Percentiles rank a stretch among this genome's conserved stretches.
These are phyloP conservation scores for Lactarius sanguifluus DNA, from an alignment of 768 basidiomycete species.

Conservation along the genomic window DNA sequence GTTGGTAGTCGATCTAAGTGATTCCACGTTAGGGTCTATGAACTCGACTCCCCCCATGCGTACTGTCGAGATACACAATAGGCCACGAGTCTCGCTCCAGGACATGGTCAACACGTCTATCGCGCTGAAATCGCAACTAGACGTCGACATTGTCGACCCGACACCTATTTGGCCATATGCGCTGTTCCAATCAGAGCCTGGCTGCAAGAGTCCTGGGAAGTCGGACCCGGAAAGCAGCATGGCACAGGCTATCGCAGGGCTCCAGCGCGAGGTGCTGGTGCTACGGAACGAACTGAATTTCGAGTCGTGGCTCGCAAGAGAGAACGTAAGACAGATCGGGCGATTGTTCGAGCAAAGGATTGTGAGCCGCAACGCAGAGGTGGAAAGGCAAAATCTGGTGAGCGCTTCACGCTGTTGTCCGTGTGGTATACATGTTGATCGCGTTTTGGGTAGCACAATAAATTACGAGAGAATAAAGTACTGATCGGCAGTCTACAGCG, in stretches of 20 bases:
- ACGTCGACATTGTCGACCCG: conserved; percentile 58
- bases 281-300: conserved; percentile 83
- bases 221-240: conserved; percentile 46
- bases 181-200: conserved; percentile 40
- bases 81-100: conserved; percentile 55
- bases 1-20: conserved; percentile 17
- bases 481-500: conserved; percentile 65
- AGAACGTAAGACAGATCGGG: conserved; percentile 82
- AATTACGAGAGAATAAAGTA: conserved; percentile 70
- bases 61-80: conserved; percentile 20
- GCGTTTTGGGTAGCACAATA: conserved; percentile 60
- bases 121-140: conserved; percentile 67
- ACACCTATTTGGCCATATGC: conserved; percentile 52
- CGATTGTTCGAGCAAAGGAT: conserved; percentile 73
- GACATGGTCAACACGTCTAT: conserved; percentile 74
- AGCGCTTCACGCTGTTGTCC: conserved; percentile 30
- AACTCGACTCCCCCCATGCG: conserved; percentile 24
- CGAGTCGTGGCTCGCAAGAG: conserved; percentile 78
- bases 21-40: conserved; percentile 6
- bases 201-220: conserved; percentile 19
- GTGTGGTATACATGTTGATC: conserved; percentile 9
- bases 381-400: conserved; percentile 80
- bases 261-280: conserved; percentile 75
- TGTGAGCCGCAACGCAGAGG: conserved; percentile 70
- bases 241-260: conserved; percentile 61